These are phyloP conservation scores for Pisolithus sp. DNA, from an alignment of 768 basidiomycete species.

Conservation along the genomic window DNA sequence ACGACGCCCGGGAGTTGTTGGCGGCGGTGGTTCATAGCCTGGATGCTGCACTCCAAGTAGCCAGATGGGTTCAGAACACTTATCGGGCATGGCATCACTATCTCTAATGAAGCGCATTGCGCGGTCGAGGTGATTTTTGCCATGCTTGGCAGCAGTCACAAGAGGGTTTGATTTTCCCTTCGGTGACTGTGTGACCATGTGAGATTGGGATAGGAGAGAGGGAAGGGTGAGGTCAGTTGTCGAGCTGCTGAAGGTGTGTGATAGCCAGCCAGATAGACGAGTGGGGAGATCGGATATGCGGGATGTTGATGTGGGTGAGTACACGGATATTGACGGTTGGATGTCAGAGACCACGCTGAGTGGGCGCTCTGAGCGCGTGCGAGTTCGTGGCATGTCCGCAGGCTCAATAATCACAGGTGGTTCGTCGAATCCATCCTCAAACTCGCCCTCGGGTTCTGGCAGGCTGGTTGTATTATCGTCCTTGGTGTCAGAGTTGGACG, in stretches of 20 bases:
- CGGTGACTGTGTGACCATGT: constrained; percentile 28
- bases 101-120: constrained; percentile 89
- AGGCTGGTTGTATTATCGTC: constrained; percentile 21
- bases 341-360: constrained; percentile 38
- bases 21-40: constrained; percentile 52
- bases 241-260: constrained; percentile 69
- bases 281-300: constrained; percentile 67
- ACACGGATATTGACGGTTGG: constrained; percentile 40
- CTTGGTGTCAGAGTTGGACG: constrained; percentile 18
- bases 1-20: constrained; percentile 28
- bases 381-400: constrained; percentile 44
- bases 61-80: constrained; percentile 81
- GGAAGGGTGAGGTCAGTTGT: constrained; percentile 68
- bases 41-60: constrained; percentile 77
- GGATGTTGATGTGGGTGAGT: constrained; percentile 36
- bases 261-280: constrained; percentile 75
- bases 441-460: constrained; percentile 28
- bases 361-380: constrained; percentile 53
- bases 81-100: constrained; percentile 80
- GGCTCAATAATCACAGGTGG: constrained; percentile 66
- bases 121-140: constrained; percentile 73
- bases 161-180: constrained; percentile 46
- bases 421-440: constrained; percentile 35
- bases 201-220: constrained; percentile 45
- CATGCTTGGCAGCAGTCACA: constrained; percentile 63